Percentiles rank a stretch among this genome's conserved stretches.
phyloP scores from a whole-genome alignment of 1,284 basidiomycete species.

The Sanghuangporus baumii region DNA sequence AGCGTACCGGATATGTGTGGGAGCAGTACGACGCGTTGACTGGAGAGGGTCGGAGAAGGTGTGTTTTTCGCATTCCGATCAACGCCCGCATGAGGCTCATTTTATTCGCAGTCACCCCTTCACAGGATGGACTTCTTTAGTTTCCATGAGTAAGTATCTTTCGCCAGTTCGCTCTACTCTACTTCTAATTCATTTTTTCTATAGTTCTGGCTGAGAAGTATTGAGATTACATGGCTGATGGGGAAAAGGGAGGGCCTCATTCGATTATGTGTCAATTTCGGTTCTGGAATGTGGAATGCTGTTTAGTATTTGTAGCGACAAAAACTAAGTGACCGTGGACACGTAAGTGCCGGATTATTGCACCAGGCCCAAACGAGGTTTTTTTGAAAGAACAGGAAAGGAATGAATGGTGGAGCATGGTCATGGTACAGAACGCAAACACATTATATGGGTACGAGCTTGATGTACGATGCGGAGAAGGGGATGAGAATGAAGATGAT shows the following conservation, averaged over 20 bases:
- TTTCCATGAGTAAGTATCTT: constrained; percentile 60
- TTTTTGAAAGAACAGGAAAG: neutral
- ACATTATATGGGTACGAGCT: neutral
- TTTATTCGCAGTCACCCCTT: constrained; percentile 68
- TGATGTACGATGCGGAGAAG: neutral
- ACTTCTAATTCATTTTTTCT: neutral
- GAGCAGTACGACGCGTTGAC: constrained; percentile 88
- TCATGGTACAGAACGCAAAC: too few species aligned
- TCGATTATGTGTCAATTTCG: neutral
- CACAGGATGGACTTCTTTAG: constrained; percentile 88
- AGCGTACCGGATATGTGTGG: constrained; percentile 91
- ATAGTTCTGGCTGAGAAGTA: constrained; percentile 56
- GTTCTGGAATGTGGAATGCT: neutral
- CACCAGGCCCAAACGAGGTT: neutral
- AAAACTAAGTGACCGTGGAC: constrained; percentile 1
- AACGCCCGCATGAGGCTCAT: constrained; percentile 16
- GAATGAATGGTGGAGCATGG: neutral
- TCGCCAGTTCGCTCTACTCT: neutral
- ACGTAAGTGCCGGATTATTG: neutral
- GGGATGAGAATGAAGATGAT: neutral
- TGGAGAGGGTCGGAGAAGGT: constrained; percentile 83
- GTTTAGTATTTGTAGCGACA: neutral
- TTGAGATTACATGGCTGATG: constrained; percentile 21
- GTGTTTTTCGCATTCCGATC: constrained; percentile 25
- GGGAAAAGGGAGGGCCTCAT: neutral